Conservation (phyloP, 2,329 filamentous ascomycete genomes). For the Helotiales sp. region DNA sequence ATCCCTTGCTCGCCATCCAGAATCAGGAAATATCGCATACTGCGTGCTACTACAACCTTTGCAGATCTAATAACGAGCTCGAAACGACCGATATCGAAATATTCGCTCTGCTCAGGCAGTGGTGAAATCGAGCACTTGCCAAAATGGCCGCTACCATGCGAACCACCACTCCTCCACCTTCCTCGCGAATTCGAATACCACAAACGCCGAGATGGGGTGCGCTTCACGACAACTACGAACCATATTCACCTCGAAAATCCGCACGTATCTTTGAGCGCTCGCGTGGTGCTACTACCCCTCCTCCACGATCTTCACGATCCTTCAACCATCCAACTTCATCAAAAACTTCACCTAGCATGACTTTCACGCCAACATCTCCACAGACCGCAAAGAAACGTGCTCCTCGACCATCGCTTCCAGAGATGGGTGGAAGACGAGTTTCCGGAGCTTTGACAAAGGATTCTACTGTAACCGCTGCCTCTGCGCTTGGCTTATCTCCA, state of each 20-base stretch:
- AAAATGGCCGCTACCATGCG: slow-evolving; percentile 37
- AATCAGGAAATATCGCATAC: background rate
- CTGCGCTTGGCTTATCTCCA: slow-evolving; percentile 27
- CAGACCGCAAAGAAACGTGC: slow-evolving; percentile 30
- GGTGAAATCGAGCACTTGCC: slow-evolving; percentile 10
- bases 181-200: slow-evolving; percentile 61
- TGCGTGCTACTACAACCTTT: background rate
- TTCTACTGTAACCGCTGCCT: slow-evolving; percentile 43
- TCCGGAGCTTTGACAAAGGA: slow-evolving; percentile 47
- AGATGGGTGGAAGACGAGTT: slow-evolving; percentile 48
- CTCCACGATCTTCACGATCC: slow-evolving; percentile 40
- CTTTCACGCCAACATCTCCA: slow-evolving; percentile 24
- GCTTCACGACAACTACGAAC: slow-evolving; percentile 68
- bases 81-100: too few species aligned
- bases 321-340: slow-evolving; percentile 11
- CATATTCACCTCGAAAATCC: slow-evolving; percentile 71
- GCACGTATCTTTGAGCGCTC: slow-evolving; percentile 59
- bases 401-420: slow-evolving; percentile 32
- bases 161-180: slow-evolving; percentile 54
- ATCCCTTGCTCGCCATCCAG: background rate
- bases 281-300: slow-evolving; percentile 53
- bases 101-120: background rate
- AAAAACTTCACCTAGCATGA: slow-evolving; percentile 23
- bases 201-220: slow-evolving; percentile 65
- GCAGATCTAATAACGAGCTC: too few species aligned